Evolutionary conservation across 2,329 filamentous ascomycete genomes (phyloP), one percentile per base, ranked within the genome.

Genomic region (Cladosporium sp.): DNA sequence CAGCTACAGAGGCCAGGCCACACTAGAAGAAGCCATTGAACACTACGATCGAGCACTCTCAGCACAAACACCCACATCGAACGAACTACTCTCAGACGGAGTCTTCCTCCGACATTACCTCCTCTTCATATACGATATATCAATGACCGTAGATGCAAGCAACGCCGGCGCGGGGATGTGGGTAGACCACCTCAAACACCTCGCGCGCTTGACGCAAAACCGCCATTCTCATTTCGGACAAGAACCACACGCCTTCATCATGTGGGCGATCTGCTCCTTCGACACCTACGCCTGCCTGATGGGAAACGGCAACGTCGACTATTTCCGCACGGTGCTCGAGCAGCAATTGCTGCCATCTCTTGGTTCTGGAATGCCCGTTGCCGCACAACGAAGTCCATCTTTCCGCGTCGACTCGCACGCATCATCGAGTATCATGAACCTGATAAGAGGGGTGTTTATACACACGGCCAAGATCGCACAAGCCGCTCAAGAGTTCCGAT

Each of bases 101-200:
- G 69, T 76, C 19, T 76, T 82, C 52, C 69, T 80, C 22, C 76
- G 78, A 1, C 78, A 82, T 60, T 80, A 80, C 54, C 64, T 82
- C 3, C 70, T 82, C 7, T 70, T 81, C 27, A 64, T 81, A 17
- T 81, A 81, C 59, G 79, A 82, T 65, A 75, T 80, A 53, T 63
- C 69, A 55, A 48, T 54, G 38, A 61, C 55, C 4, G 61, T 53
- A 54, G 48, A 42, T 47, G 29, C 55, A 47, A 62, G 65, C 48
- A 43, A 36, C 29, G 69, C 70, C 42, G 70, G 70, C 13, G 68
- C 73, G 13, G 75, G 74, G 43, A 68, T 81, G 56, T 82, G 77
- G 76, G 73, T 75, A 22, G 72, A 77, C 47, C 77, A 82, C 56
- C 69, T 80, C 44, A 73, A 73, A 22, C 77, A 76, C 32, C 65